Evolutionary conservation across 495 filamentous ascomycete species (phyloP).

Genomic region (Viridothelium virens): DNA sequence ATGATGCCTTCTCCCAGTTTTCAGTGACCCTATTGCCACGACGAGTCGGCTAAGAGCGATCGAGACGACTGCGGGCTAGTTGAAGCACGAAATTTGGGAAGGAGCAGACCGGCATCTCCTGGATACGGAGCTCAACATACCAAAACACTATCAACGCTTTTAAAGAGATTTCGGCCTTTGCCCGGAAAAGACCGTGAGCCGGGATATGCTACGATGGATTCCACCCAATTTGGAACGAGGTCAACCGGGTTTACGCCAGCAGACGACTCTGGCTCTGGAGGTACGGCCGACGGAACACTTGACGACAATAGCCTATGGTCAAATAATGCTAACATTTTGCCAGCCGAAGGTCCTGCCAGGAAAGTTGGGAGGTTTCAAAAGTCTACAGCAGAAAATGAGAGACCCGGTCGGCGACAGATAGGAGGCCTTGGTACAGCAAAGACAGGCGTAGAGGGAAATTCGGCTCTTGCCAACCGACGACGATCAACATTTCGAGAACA

Average conservation of each 20-base stretch:
- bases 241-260: neutral
- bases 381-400: slow-evolving; percentile 6
- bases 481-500: slow-evolving; percentile 25
- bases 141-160: neutral
- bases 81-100: neutral
- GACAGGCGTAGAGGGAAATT: slow-evolving; percentile 22
- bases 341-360: slow-evolving; percentile 3
- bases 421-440: neutral
- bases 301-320: neutral
- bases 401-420: neutral
- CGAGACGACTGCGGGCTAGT: neutral
- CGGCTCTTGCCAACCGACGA: slow-evolving; percentile 23
- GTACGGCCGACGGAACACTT: neutral
- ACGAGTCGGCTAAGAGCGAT: neutral
- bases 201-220: neutral
- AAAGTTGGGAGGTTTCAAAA: slow-evolving; percentile 8
- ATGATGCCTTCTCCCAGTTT: neutral
- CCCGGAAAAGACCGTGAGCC: neutral
- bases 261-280: slow-evolving; percentile 9
- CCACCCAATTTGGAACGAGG: neutral
- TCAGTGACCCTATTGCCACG: neutral
- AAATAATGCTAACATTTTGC: neutral
- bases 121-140: neutral
- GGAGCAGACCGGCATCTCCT: neutral
- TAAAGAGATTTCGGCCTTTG: neutral